These are phyloP conservation scores for Solanum virginianum DNA, from an alignment of 257 asterid genomes.

Conservation along the genomic window DNA sequence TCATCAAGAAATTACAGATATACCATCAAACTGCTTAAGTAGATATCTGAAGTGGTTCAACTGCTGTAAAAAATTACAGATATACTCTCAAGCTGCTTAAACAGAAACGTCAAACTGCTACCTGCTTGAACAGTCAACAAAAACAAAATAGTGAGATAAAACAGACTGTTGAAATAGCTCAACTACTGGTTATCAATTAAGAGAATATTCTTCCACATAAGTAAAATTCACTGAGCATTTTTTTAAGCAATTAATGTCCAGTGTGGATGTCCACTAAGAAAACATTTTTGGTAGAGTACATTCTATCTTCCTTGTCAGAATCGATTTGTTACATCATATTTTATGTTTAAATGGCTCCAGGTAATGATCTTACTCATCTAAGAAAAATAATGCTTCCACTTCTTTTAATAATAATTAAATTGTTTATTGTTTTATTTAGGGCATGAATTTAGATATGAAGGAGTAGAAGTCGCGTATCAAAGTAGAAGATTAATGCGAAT, in stretches of 20 bases:
- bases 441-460: too few species aligned
- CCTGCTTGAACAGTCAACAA: too few species aligned
- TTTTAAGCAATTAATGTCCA: neutral
- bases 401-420: neutral
- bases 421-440: neutral
- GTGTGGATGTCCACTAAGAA: neutral
- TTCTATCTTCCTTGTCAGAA: neutral
- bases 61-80: too few species aligned
- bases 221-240: neutral
- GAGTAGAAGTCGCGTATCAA: too few species aligned
- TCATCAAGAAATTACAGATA: too few species aligned
- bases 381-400: neutral
- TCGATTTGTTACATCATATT: neutral
- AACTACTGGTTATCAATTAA: too few species aligned
- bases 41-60: too few species aligned
- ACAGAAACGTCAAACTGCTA: accelerated
- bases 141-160: too few species aligned
- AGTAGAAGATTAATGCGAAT: too few species aligned
- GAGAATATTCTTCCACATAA: neutral
- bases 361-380: neutral
- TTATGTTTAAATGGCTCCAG: neutral
- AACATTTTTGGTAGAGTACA: neutral
- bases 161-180: too few species aligned
- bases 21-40: too few species aligned
- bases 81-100: too few species aligned